Evolutionary conservation across 164 flowering plant genomes (phyloP), one percentile per base, ranked within the genome.

Genomic region (Berberis thunbergii): DNA sequence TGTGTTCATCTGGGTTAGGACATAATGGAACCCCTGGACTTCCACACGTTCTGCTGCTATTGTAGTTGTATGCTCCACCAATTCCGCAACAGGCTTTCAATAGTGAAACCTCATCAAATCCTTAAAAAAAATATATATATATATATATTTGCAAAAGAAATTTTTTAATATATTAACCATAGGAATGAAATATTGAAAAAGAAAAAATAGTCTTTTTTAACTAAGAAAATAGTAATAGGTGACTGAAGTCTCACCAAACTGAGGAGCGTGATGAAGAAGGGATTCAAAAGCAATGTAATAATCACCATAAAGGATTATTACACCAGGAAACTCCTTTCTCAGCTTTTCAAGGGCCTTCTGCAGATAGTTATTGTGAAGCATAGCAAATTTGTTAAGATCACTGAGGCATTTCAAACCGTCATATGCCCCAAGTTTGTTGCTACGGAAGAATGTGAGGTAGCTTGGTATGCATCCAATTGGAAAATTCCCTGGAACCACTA

Each of bases 391-490:
- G 45, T 74, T 74, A 4, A 61, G 42, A 1, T 52, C 49, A 13
- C 26, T 69, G 5, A 71, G 59, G 63, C 75, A 75, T 11, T 13
- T 12, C 10, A 50, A 49, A 0, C 69, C 68, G 38, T 75, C 73
- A 46, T 72, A 75, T 1, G 64, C 67, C 2, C 26, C 39, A 0
- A 68, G 43, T n/a, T 72, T 60, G 44, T 43, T 45, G 48, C 43
- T 46, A 0, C 6, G 42, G 41, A 71, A 75, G 10, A 8, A 8
- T 2, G 69, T 57, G 1, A 74, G 58, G 13, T 50, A 64, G 0
- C 57, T n/a, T 2, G 74, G 62, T 4, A 61, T 26, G 56, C 77
- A 74, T 2, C 77, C 77, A 39, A 67, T 43, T 5, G 74, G 74
- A 44, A 67, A 63, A 50, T 63, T 67, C 53, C 74, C 67, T 1